Evolutionary conservation across 2,329 filamentous ascomycete species (phyloP).

Genomic region (Cladophialophora bantiana): DNA sequence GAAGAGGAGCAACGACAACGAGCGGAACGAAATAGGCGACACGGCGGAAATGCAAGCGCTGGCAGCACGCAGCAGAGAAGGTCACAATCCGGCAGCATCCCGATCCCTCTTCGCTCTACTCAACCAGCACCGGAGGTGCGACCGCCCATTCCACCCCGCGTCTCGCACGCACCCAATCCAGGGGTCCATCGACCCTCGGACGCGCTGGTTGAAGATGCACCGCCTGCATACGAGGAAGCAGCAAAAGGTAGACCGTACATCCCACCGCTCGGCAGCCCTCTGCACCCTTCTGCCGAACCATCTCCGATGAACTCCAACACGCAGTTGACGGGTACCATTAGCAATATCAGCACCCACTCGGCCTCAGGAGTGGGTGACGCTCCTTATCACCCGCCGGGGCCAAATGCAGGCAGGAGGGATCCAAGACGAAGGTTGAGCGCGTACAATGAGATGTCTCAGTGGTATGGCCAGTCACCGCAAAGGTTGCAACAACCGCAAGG

Average conservation of each 20-base stretch:
- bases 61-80: conserved; percentile 30
- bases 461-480: conserved; percentile 18
- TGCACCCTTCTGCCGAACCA: conserved; percentile 45
- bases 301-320: conserved; percentile 35
- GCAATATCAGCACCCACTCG: conserved; percentile 30
- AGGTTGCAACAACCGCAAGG: conserved; percentile 16
- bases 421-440: conserved; percentile 30
- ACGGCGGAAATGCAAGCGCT: conserved; percentile 32
- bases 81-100: conserved; percentile 37
- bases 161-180: conserved; percentile 37
- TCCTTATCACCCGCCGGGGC: conserved; percentile 34
- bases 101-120: conserved; percentile 24
- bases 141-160: conserved; percentile 56
- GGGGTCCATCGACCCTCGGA: conserved; percentile 42
- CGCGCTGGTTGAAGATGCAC: conserved; percentile 58
- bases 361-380: conserved; percentile 10
- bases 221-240: conserved; percentile 71
- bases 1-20: conserved; percentile 71
- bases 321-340: conserved; percentile 35
- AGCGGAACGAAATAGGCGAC: conserved; percentile 32
- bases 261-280: conserved; percentile 56
- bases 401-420: conserved; percentile 32
- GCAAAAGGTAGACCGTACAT: conserved; percentile 63
- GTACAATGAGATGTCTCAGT: conserved; percentile 32
- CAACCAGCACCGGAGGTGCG: conserved; percentile 44